Evolutionary conservation across 2,329 filamentous ascomycete species (phyloP).

Genomic region (Paecilomyces dactylethromorphus): DNA sequence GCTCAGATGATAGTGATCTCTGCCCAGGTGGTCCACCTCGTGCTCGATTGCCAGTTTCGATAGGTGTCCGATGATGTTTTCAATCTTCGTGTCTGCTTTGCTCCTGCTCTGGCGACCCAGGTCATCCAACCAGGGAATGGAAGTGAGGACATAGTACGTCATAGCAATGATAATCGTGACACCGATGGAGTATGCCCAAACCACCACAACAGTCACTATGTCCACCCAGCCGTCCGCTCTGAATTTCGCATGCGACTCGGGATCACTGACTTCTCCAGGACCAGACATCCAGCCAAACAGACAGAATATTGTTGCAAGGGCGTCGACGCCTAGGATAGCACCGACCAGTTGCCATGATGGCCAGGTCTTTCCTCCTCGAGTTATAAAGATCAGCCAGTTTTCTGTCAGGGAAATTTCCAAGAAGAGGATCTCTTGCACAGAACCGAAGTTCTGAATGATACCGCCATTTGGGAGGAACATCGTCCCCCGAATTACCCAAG

Average conservation of each 20-base stretch:
- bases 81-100: slow-evolving; percentile 35
- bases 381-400: slow-evolving; percentile 94
- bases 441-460: slow-evolving; percentile 63
- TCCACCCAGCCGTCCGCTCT: slow-evolving; percentile 44
- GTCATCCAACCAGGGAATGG: slow-evolving; percentile 26
- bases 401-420: slow-evolving; percentile 80
- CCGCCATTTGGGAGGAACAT: slow-evolving; percentile 61
- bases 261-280: slow-evolving; percentile 12
- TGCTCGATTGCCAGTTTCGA: slow-evolving; percentile 37
- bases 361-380: slow-evolving; percentile 66
- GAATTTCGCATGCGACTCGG: neutral
- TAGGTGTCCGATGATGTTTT: slow-evolving; percentile 37
- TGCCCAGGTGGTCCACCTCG: slow-evolving; percentile 33
- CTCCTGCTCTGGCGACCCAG: slow-evolving; percentile 34
- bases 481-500: slow-evolving; percentile 63
- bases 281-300: slow-evolving; percentile 65
- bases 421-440: slow-evolving; percentile 70
- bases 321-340: slow-evolving; percentile 63
- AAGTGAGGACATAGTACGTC: slow-evolving; percentile 32
- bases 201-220: slow-evolving; percentile 39
- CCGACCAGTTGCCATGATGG: slow-evolving; percentile 63
- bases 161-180: slow-evolving; percentile 37
- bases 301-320: slow-evolving; percentile 62
- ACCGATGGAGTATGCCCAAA: slow-evolving; percentile 37
- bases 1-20: slow-evolving; percentile 25